These are phyloP conservation scores for Lignosus rhinocerotis DNA, from an alignment of 1,284 basidiomycete genomes.

Conservation along the genomic window DNA sequence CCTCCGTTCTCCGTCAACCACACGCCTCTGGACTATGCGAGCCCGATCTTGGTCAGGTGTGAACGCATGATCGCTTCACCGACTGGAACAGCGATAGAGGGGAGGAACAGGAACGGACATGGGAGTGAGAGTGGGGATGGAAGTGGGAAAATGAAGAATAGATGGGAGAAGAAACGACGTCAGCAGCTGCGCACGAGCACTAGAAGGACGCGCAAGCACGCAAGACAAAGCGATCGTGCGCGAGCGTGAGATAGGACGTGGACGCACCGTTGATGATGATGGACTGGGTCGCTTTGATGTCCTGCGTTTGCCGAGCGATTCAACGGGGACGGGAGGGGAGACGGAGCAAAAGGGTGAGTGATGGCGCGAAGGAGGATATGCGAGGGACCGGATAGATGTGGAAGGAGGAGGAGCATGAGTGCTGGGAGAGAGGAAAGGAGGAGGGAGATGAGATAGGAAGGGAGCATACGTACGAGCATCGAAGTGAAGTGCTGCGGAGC, in stretches of 20 bases:
- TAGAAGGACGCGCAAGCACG: not conserved
- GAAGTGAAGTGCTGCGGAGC: conserved; percentile 69
- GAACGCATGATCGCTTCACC: conserved; percentile 26
- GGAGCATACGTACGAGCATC: conserved; percentile 63
- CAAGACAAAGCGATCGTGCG: not conserved
- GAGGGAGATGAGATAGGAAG: too few species aligned
- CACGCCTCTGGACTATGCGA: conserved; percentile 13
- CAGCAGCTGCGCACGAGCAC: not conserved
- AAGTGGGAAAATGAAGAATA: not conserved
- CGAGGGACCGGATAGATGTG: conserved; percentile 62
- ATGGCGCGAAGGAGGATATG: conserved; percentile 4
- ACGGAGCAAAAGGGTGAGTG: not conserved
- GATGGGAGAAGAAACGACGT: not conserved
- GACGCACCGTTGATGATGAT: conserved; percentile 70
- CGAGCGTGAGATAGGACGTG: not conserved
- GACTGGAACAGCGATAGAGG: conserved; percentile 2
- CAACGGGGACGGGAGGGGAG: conserved; percentile 7
- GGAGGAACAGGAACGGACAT: not conserved
- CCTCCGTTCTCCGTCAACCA: not conserved
- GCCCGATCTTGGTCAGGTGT: conserved; percentile 25
- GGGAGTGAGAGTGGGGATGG: too few species aligned
- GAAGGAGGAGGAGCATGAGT: conserved; percentile 51
- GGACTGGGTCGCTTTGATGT: conserved; percentile 71
- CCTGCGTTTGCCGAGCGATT: conserved; percentile 40
- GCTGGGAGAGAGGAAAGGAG: not conserved